phyloP scores from a whole-genome alignment of 352 stramenopile species.

The Globisporangium cederbergense region DNA sequence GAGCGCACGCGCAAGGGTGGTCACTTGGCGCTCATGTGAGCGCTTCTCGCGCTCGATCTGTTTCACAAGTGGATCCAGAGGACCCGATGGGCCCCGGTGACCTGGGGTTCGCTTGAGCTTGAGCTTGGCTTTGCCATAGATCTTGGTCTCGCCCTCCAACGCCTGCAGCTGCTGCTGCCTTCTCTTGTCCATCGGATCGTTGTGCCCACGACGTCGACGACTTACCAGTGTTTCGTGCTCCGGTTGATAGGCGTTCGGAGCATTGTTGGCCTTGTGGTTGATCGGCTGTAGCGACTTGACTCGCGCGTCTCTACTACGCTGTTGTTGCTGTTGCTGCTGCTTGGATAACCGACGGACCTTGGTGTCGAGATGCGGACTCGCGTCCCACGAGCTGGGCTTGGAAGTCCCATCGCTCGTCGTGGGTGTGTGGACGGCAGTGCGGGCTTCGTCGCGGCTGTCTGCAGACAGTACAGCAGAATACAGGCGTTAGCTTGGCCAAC shows the following conservation, averaged over 20 bases:
- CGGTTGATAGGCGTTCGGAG: neutral
- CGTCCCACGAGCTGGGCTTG: neutral
- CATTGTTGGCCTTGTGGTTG: neutral
- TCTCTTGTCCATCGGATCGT: neutral
- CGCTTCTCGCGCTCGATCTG: slow-evolving; percentile 6
- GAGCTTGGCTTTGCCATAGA: neutral
- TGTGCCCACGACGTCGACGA: neutral
- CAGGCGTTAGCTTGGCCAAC: too few species aligned
- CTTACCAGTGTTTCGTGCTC: neutral
- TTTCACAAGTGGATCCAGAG: neutral
- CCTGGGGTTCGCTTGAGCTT: neutral
- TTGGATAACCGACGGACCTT: neutral
- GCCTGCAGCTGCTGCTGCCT: slow-evolving; percentile 3
- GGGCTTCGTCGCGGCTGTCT: slow-evolving; percentile 6
- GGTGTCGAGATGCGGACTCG: neutral
- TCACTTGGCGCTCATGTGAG: neutral
- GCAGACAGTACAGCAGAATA: neutral
- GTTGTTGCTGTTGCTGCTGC: slow-evolving; percentile 2
- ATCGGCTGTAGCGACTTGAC: neutral
- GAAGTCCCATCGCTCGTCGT: neutral
- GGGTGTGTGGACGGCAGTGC: neutral
- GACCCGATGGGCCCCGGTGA: neutral
- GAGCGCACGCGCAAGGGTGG: neutral
- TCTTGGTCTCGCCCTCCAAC: slow-evolving; percentile 2
- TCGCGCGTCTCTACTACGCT: neutral